These are phyloP conservation scores for Diaporthe sp. DNA, from an alignment of 2,329 filamentous ascomycete genomes.

Conservation along the genomic window DNA sequence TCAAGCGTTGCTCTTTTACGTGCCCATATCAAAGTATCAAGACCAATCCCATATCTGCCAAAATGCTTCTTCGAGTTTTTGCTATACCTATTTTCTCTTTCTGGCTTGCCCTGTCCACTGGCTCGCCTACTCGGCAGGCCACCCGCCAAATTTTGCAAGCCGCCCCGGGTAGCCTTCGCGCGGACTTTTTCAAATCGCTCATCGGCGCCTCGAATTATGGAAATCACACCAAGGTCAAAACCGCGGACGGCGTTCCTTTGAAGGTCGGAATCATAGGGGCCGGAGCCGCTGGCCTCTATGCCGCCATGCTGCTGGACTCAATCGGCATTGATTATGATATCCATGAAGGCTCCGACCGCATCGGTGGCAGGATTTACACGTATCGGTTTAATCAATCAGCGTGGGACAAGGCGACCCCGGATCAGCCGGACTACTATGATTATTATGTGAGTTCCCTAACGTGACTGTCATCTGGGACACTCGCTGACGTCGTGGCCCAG, in stretches of 20 bases:
- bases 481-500: conserved; percentile 34
- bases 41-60: not conserved
- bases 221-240: conserved; percentile 37
- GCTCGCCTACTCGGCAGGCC: not conserved
- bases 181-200: conserved; percentile 41
- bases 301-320: conserved; percentile 50
- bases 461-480: not conserved
- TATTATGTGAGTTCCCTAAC: conserved; percentile 46
- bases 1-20: not conserved
- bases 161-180: conserved; percentile 35
- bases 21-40: not conserved
- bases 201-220: conserved; percentile 38
- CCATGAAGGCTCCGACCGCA: conserved; percentile 49
- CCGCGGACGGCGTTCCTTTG: conserved; percentile 36
- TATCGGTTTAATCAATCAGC: conserved; percentile 47
- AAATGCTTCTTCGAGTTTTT: not conserved
- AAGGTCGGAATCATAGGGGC: conserved; percentile 53
- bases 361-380: conserved; percentile 54
- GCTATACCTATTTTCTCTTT: not conserved
- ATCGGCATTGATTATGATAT: conserved; percentile 53
- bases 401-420: conserved; percentile 41
- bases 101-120: not conserved
- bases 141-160: not conserved
- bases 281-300: conserved; percentile 53
- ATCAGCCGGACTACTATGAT: conserved; percentile 45